These are phyloP conservation scores for Jackrogersella minutella DNA, from an alignment of 495 filamentous ascomycete species.

Conservation along the genomic window DNA sequence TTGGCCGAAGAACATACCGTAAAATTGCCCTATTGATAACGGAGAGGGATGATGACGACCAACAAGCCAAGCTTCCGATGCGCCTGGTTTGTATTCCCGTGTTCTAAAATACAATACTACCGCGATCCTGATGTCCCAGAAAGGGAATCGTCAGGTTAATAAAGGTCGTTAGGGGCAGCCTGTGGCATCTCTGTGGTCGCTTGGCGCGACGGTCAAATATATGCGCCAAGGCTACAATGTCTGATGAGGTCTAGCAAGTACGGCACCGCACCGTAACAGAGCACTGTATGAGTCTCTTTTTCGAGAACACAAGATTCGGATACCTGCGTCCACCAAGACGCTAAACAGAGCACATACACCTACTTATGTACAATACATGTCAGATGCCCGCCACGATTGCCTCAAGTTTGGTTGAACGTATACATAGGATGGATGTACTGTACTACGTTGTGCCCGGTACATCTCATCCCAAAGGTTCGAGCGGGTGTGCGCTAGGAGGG, in stretches of 20 bases:
- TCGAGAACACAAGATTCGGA: constrained; percentile 7
- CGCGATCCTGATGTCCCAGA: constrained; percentile 25
- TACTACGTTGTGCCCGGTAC: constrained; percentile 12
- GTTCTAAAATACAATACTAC: constrained; percentile 35
- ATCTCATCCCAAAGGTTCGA: neutral
- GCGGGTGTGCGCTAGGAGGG: constrained; percentile 23
- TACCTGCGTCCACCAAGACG: constrained; percentile 12
- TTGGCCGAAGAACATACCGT: neutral
- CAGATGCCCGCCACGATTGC: constrained; percentile 35
- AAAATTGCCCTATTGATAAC: constrained; percentile 5
- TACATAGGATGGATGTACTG: constrained; percentile 19
- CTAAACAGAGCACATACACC: constrained; percentile 8
- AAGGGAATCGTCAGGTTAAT: constrained; percentile 15
- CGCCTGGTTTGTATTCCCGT: constrained; percentile 53
- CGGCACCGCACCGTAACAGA: constrained; percentile 3
- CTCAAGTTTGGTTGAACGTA: constrained; percentile 27
- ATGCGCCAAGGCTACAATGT: constrained; percentile 34
- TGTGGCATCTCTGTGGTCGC: constrained; percentile 28
- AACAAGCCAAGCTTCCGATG: constrained; percentile 21
- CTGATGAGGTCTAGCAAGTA: constrained; percentile 23
- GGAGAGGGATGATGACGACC: constrained; percentile 24
- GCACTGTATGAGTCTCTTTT: constrained; percentile 18
- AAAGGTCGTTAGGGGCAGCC: constrained; percentile 7
- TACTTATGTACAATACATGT: constrained; percentile 15
- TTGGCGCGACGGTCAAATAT: constrained; percentile 39